These are phyloP conservation scores for Citropsis articulata DNA, from an alignment of 345 rosid genomes.

Conservation along the genomic window DNA sequence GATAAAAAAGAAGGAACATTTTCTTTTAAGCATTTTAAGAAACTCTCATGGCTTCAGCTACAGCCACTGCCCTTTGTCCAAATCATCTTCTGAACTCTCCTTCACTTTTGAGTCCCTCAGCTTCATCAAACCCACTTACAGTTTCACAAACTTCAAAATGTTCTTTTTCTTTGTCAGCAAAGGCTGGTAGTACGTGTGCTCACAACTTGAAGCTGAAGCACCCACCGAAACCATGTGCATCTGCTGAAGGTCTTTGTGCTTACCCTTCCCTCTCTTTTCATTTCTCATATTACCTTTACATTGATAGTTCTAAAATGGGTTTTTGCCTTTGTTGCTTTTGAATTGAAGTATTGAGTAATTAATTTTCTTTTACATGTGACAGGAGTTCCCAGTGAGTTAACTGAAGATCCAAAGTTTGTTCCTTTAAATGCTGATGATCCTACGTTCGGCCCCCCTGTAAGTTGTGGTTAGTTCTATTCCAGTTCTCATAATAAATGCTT, in stretches of 20 bases:
- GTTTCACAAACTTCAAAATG: conserved; percentile 3
- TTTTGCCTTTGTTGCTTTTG: background rate
- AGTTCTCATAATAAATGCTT: background rate
- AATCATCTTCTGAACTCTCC: conserved; percentile 6
- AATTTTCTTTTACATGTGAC: conserved; percentile 6
- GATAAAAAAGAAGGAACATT: background rate
- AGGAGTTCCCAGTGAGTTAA: conserved; percentile 51
- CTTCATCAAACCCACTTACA: conserved; percentile 7
- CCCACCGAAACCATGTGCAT: conserved; percentile 30
- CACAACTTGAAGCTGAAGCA: conserved; percentile 28
- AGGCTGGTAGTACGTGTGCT: background rate
- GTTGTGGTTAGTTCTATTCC: conserved; percentile 45
- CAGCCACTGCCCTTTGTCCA: conserved; percentile 21
- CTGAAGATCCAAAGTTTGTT: conserved; percentile 77
- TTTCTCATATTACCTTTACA: background rate
- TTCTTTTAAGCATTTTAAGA: no score
- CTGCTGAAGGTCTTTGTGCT: conserved; percentile 37
- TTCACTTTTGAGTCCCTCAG: conserved; percentile 20
- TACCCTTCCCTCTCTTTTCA: background rate
- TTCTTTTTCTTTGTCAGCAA: conserved; percentile 21
- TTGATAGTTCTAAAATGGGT: background rate
- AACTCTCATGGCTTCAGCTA: conserved; percentile 28
- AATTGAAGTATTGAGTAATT: background rate
- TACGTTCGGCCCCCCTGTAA: conserved; percentile 81
- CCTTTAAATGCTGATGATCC: conserved; percentile 75